These are phyloP conservation scores for Penicillium sp. DNA, from an alignment of 2,329 filamentous ascomycete species.

Conservation along the genomic window DNA sequence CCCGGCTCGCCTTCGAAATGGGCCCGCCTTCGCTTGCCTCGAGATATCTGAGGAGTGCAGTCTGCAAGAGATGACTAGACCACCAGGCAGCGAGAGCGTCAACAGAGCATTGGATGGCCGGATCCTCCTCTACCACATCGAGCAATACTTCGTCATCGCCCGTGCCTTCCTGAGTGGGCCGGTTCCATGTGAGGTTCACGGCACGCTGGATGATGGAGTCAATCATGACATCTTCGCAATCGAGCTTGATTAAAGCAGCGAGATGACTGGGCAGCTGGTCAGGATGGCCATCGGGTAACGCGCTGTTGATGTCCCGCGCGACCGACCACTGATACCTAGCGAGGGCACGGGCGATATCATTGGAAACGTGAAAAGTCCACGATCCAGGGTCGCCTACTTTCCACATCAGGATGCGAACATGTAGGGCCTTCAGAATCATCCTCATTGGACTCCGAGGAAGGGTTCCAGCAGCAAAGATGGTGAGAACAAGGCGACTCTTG, in stretches of 20 bases:
- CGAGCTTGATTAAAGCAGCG: slow-evolving; percentile 65
- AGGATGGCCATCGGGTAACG: slow-evolving; percentile 48
- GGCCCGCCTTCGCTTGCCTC: slow-evolving; percentile 48
- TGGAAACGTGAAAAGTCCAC: slow-evolving; percentile 58
- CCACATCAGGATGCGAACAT: slow-evolving; percentile 85
- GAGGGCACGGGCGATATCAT: slow-evolving; percentile 65
- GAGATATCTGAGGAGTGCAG: slow-evolving; percentile 60
- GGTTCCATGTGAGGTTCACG: slow-evolving; percentile 85
- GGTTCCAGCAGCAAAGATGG: slow-evolving; percentile 80
- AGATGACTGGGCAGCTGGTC: slow-evolving; percentile 72
- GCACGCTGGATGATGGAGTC: slow-evolving; percentile 74
- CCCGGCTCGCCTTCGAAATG: slow-evolving; percentile 38
- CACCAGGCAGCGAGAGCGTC: slow-evolving; percentile 91
- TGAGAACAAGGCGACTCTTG: slow-evolving; percentile 77
- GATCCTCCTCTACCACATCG: slow-evolving; percentile 78
- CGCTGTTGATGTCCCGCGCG: slow-evolving; percentile 57
- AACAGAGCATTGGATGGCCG: slow-evolving; percentile 75
- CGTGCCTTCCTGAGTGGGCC: slow-evolving; percentile 63
- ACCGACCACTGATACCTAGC: slow-evolving; percentile 75
- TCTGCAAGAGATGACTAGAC: slow-evolving; percentile 67
- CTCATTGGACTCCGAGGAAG: slow-evolving; percentile 74
- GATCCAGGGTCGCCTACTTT: slow-evolving; percentile 62
- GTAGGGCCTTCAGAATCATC: slow-evolving; percentile 86
- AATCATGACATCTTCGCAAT: slow-evolving; percentile 76
- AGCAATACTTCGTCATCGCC: slow-evolving; percentile 62